Base-by-base conservation (phyloP, 1,284 basidiomycete species). In the Sutorius eximius region DNA sequence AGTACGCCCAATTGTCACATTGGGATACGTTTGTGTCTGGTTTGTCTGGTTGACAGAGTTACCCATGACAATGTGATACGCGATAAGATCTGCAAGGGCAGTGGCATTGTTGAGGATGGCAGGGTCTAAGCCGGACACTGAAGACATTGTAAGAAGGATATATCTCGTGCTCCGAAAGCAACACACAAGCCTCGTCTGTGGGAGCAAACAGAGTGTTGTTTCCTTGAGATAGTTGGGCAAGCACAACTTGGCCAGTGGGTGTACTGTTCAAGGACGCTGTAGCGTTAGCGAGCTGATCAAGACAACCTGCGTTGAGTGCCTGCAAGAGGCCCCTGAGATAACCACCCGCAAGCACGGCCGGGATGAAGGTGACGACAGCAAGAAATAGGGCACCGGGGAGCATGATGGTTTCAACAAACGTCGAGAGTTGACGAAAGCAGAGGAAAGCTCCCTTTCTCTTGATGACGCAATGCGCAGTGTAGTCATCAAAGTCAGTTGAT, bases 51-150 rank as follows among this genome's bases (percentile, higher is more conserved):
- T 72, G 53, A 73, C 64, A 66, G 81, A 80, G 57, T 79, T 77
- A 27, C 83, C 83, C 48, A 76, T 74, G 18, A 87, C 73, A 53
- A 87, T 69, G 66, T 89, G 87, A 72, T 89, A 89, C 6, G 82
- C 72, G 49, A 89, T 64, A 45, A 82, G 71, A 52, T 80, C 69
- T 34, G 77, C 70, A 15, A 85, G 61, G 15, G 68, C 54, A 4
- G 71, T 71, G 5, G 66, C 52, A 58, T 81, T 73, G 49, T 61
- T 65, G 2, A 76, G 69, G 66, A 53, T 69, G 71, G 20, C 67
- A 57, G 38, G 10, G 30, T 48, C 3, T 34, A 70, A 56, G 3
- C 49, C 2, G 5, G 52, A 58, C 37, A 57, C 56, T 67, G 10
- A 12, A 49, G 27, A 44, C 0, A 37, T 13, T 27, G 33, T 55